Evolutionary conservation across 495 filamentous ascomycete genomes (phyloP).

Genomic region (Lasiosphaeris hirsuta): DNA sequence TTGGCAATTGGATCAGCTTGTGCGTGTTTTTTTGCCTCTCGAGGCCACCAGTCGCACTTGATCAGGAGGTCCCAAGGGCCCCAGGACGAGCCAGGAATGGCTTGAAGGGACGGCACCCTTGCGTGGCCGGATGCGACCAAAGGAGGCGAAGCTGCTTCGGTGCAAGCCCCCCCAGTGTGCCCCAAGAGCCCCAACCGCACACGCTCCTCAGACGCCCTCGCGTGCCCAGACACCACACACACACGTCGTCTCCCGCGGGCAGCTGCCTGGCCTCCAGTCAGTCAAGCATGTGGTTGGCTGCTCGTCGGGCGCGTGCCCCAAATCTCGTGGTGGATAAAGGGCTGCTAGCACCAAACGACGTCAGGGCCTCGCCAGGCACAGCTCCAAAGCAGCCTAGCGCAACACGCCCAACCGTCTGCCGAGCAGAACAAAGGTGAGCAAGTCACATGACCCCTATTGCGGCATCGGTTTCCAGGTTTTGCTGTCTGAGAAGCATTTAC

Average conservation of each 20-base stretch:
- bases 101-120: not conserved
- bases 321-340: not conserved
- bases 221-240: too few relatives aligned
- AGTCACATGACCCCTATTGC: slow-evolving; percentile 1
- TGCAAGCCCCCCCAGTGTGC: not conserved
- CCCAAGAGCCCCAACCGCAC: not conserved
- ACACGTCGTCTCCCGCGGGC: not conserved
- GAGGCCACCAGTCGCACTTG: slow-evolving; percentile 6
- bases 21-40: slow-evolving; percentile 2
- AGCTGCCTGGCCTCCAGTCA: slow-evolving; percentile 5
- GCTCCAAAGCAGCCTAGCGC: slow-evolving; percentile 1
- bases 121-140: slow-evolving; percentile 1
- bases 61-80: not conserved
- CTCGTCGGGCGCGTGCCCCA: slow-evolving; percentile 2
- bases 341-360: slow-evolving; percentile 22
- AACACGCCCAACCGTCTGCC: not conserved
- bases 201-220: too few relatives aligned
- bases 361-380: slow-evolving; percentile 23
- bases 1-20: not conserved
- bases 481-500: too few relatives aligned
- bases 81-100: too few relatives aligned
- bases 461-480: not conserved
- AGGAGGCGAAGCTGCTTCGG: slow-evolving; percentile 11
- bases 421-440: not conserved
- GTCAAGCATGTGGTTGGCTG: slow-evolving; percentile 8